Conservation (phyloP, 805 yeast species). For the Wickerhamomyces subpelliculosus region DNA sequence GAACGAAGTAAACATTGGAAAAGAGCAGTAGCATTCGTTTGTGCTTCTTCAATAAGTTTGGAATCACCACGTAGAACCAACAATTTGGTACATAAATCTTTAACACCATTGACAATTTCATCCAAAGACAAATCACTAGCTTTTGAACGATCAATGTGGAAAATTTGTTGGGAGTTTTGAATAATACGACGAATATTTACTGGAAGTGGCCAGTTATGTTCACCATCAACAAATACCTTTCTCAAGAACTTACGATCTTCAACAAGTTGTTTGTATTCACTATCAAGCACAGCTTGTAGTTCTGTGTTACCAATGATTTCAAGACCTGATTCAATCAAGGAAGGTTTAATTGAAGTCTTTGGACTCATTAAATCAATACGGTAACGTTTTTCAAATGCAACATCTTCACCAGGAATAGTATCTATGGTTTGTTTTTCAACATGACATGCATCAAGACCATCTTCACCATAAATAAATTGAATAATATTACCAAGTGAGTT, state of each 20-base stretch:
- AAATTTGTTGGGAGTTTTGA: slow-evolving; percentile 95
- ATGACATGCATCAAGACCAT: slow-evolving; percentile 97
- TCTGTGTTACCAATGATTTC: slow-evolving; percentile 87
- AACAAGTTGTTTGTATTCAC: slow-evolving; percentile 71
- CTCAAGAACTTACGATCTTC: slow-evolving; percentile 78
- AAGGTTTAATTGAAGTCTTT: slow-evolving; percentile 56
- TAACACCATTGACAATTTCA: slow-evolving; percentile 71
- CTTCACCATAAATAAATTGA: slow-evolving; percentile 97
- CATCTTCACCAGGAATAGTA: slow-evolving; percentile 89
- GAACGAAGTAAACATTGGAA: slow-evolving; percentile 93
- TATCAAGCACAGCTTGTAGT: slow-evolving; percentile 73
- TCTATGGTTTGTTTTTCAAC: slow-evolving; percentile 95
- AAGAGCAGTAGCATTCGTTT: slow-evolving; percentile 81
- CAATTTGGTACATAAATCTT: slow-evolving; percentile 57
- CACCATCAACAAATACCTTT: slow-evolving; percentile 87
- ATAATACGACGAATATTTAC: slow-evolving; percentile 94
- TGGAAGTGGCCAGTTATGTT: slow-evolving; percentile 94
- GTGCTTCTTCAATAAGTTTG: slow-evolving; percentile 72
- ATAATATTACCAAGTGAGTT: slow-evolving; percentile 95
- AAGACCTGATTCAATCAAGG: slow-evolving; percentile 79
- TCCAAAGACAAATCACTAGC: slow-evolving; percentile 85
- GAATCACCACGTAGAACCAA: slow-evolving; percentile 80
- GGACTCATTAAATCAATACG: slow-evolving; percentile 78
- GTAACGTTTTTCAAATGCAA: slow-evolving; percentile 74
- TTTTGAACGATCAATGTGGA: slow-evolving; percentile 84